Evolutionary conservation across 257 asterid species (phyloP).

Genomic region (Scutellaria baicalensis): DNA sequence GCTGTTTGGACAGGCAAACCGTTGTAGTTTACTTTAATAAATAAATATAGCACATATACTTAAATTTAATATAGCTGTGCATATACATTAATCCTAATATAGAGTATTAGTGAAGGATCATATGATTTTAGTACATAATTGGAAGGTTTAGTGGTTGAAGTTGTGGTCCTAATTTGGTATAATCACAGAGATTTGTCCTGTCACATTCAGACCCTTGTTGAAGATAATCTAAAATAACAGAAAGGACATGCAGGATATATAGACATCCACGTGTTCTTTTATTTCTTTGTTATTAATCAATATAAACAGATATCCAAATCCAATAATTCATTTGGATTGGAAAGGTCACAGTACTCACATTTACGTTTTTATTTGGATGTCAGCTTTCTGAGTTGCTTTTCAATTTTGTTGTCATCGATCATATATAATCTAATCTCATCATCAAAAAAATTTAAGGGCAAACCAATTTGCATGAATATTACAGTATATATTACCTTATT

Average conservation of each 20-base stretch:
- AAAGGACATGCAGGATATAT: neutral
- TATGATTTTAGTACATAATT: too few species aligned
- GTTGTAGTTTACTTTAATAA: too few species aligned
- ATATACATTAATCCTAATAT: too few species aligned
- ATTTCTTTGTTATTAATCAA: neutral
- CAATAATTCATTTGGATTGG: neutral
- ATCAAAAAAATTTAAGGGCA: too few species aligned
- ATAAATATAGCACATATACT: too few species aligned
- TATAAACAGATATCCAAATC: neutral
- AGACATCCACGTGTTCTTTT: slow-evolving; percentile 10
- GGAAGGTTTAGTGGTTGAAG: neutral
- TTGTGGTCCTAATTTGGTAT: neutral
- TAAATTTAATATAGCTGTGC: too few species aligned
- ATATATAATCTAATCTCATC: too few species aligned
- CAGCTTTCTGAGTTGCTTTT: neutral
- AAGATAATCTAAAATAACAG: neutral
- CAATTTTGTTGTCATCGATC: neutral
- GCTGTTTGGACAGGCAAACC: too few species aligned
- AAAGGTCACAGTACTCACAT: neutral
- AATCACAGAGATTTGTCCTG: neutral
- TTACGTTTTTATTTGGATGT: neutral
- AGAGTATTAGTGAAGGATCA: too few species aligned
- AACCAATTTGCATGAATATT: too few species aligned
- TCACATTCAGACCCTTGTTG: neutral
- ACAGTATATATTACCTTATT: too few species aligned